Evolutionary conservation across 2,329 filamentous ascomycete species (phyloP).

Genomic region (Talaromyces atroroseus): DNA sequence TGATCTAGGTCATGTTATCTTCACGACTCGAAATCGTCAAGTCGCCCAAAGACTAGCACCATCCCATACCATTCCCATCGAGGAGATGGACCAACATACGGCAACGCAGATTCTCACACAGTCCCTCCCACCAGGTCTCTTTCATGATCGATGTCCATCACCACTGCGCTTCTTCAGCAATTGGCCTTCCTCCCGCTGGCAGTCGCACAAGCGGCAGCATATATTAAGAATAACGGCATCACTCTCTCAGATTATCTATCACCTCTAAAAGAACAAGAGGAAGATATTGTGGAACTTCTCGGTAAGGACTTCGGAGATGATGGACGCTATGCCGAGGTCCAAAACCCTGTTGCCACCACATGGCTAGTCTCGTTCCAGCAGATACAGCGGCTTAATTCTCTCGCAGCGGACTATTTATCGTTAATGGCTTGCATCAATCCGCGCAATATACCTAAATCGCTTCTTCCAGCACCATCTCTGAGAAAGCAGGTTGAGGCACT

Average conservation of each 20-base stretch:
- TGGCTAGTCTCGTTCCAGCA: constrained; percentile 1
- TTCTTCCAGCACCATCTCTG: constrained; percentile 24
- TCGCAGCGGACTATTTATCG: constrained; percentile 27
- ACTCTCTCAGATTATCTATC: constrained; percentile 15
- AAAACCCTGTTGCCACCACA: constrained; percentile 10
- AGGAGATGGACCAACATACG: constrained; percentile 12
- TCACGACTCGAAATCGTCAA: constrained; percentile 24
- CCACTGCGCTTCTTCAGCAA: constrained; percentile 14
- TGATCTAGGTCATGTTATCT: constrained; percentile 21
- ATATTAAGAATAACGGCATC: constrained; percentile 29
- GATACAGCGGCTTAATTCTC: neutral
- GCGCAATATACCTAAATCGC: constrained; percentile 33
- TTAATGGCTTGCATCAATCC: constrained; percentile 39
- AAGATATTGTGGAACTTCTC: constrained; percentile 28
- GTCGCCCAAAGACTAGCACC: constrained; percentile 16
- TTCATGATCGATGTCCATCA: constrained; percentile 9
- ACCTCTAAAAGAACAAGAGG: constrained; percentile 20
- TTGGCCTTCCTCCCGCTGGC: constrained; percentile 33
- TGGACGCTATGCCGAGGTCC: constrained; percentile 25
- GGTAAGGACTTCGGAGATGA: constrained; percentile 32
- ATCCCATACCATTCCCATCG: constrained; percentile 17
- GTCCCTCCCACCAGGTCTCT: constrained; percentile 1
- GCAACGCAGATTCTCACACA: constrained; percentile 12
- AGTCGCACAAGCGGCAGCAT: constrained; percentile 38
- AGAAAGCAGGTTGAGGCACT: neutral